Evolutionary conservation across 148 eudicot species (phyloP), one percentile per base, ranked within the genome.

Genomic region (Rhododendron henanense): DNA sequence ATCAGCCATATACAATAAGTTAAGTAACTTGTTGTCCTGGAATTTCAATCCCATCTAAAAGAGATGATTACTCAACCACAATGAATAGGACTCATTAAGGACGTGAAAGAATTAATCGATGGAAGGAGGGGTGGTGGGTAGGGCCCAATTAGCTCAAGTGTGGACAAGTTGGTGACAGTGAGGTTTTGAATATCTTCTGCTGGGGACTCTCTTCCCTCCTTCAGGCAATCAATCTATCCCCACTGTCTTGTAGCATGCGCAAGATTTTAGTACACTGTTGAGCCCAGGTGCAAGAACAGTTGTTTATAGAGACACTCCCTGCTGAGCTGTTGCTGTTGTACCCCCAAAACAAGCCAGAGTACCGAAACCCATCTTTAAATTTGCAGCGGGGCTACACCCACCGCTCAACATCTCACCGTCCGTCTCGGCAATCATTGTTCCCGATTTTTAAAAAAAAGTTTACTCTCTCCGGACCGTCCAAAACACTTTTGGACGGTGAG

Each of bases 141-240:
- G 63, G 79, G 63, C 35, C 79, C 85, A 4, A 41, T 41, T 41
- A 71, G 41, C 47, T 47, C 78, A 50, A 71, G 63, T 84, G 85
- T 4, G 28, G 85, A 84, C 85, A 83, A n/a, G 57, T 18, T 53
- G 48, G 37, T 55, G 83, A 57, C 75, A 82, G 74, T 63, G 75
- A 81, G 41, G 65, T 61, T 47, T 82, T 82, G 35, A 55, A 25
- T 81, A 81, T 13, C 3, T 14, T 6, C 7, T n/a, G 79, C 19
- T 28, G 65, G 81, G 55, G 44, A 47, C 50, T 47, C 41, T 11
- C 41, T 21, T 78, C 39, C 82, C 65, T 51, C 41, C 57, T 10
- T 13, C n/a, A 39, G 47, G 31, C 31, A 59, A 78, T 28, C 81
- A 65, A 82, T 75, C 85, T 50, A 81, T 69, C 4, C 8, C 8